Evolutionary conservation across 768 basidiomycete genomes (phyloP).

Genomic region (Lentinula sp.): DNA sequence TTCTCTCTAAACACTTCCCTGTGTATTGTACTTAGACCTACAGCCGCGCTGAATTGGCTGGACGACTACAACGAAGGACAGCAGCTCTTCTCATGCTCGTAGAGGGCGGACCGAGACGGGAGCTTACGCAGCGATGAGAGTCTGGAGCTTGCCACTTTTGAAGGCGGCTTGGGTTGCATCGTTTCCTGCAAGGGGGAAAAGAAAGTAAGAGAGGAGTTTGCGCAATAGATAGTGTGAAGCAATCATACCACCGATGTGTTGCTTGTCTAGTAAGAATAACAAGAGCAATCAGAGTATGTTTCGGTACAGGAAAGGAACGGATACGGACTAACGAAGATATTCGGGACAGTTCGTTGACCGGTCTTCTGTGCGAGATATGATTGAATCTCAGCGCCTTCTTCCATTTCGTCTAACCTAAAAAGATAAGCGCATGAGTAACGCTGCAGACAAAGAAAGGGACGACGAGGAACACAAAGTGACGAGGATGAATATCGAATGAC

Average conservation of each 20-base stretch:
- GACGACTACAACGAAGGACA: too few relatives aligned
- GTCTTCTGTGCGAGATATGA: slow-evolving; percentile 58
- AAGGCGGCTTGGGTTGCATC: slow-evolving; percentile 28
- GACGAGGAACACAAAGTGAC: slow-evolving; percentile 2
- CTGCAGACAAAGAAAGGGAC: not conserved
- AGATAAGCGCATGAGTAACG: not conserved
- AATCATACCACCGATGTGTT: slow-evolving; percentile 51
- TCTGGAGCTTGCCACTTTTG: slow-evolving; percentile 22
- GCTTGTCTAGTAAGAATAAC: slow-evolving; percentile 25
- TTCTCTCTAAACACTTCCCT: too few relatives aligned
- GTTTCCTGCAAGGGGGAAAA: slow-evolving; percentile 24
- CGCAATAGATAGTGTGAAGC: not conserved
- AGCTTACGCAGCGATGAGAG: slow-evolving; percentile 22
- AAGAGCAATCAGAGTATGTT: not conserved
- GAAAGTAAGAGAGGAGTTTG: not conserved
- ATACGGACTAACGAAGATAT: slow-evolving; percentile 66
- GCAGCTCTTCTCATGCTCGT: too few relatives aligned
- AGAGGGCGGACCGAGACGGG: not conserved
- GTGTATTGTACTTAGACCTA: too few relatives aligned
- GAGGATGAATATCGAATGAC: too few relatives aligned
- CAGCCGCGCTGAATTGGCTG: too few relatives aligned
- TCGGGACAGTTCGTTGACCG: slow-evolving; percentile 68
- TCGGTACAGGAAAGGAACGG: not conserved
- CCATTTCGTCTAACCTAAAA: slow-evolving; percentile 49
- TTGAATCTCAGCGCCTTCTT: slow-evolving; percentile 62